phyloP scores from a whole-genome alignment of 2,329 filamentous ascomycete genomes.

The Aspergillus sp. region DNA sequence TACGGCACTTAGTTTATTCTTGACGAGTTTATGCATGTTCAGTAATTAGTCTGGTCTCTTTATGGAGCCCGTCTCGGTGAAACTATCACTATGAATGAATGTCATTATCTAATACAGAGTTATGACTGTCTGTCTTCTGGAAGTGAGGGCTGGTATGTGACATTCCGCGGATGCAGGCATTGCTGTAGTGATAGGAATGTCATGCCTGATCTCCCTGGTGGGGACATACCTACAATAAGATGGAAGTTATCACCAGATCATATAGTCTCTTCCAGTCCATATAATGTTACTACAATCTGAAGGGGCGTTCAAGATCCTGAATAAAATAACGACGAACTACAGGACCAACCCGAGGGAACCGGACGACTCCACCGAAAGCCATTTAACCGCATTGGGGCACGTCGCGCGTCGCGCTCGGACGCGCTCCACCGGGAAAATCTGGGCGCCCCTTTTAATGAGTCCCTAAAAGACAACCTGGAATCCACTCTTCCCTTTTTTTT shows the following conservation, averaged over 20 bases:
- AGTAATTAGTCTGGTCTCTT: background rate
- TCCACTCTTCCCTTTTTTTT: background rate
- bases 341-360: too few relatives aligned
- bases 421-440: slow-evolving; percentile 15
- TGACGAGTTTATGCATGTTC: background rate
- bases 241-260: too few relatives aligned
- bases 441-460: background rate
- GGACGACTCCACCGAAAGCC: background rate
- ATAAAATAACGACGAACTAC: too few relatives aligned
- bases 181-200: slow-evolving; percentile 15
- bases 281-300: background rate
- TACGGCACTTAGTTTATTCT: too few relatives aligned
- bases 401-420: slow-evolving; percentile 20
- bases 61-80: background rate
- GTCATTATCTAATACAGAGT: background rate
- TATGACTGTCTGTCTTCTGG: background rate
- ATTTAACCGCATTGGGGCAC: slow-evolving; percentile 16
- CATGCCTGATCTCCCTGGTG: too few relatives aligned
- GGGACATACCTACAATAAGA: too few relatives aligned
- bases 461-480: background rate
- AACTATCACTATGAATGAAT: too few relatives aligned
- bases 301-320: too few relatives aligned
- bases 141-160: slow-evolving; percentile 7
- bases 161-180: slow-evolving; percentile 10
- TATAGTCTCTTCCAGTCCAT: background rate